These are phyloP conservation scores for Amphicarpaea edgeworthii DNA, from an alignment of 306 rosid genomes.

Conservation along the genomic window DNA sequence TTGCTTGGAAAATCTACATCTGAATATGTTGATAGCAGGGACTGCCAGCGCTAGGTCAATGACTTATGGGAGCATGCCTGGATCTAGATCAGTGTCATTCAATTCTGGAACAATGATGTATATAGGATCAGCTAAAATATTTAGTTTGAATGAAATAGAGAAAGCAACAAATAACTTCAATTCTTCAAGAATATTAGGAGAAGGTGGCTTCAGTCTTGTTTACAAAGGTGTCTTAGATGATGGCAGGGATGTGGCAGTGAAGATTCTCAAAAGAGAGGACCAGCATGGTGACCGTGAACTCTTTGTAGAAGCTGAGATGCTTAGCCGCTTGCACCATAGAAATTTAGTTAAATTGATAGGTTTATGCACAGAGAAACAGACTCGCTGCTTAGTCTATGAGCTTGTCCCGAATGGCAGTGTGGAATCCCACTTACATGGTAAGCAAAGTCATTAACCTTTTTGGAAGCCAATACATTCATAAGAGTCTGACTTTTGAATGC, in stretches of 20 bases:
- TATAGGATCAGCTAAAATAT: conserved; percentile 75
- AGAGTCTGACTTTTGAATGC: conserved; percentile 20
- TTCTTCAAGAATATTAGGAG: conserved; percentile 81
- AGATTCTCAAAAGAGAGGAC: conserved; percentile 80
- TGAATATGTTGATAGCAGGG: conserved; percentile 50
- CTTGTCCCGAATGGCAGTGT: conserved; percentile 92
- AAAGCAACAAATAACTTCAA: conserved; percentile 77
- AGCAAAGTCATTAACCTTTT: background rate
- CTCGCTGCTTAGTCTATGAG: conserved; percentile 86
- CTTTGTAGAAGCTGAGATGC: conserved; percentile 92
- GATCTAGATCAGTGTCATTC: conserved; percentile 60
- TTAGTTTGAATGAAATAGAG: conserved; percentile 71
- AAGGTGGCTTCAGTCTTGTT: conserved; percentile 93
- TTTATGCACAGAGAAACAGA: conserved; percentile 72
- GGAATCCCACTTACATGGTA: conserved; percentile 93
- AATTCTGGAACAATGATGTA: conserved; percentile 60
- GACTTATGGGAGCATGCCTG: conserved; percentile 54
- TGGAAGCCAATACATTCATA: background rate
- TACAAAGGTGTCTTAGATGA: conserved; percentile 70
- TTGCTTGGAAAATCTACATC: background rate
- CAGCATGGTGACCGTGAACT: conserved; percentile 79
- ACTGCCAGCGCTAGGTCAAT: conserved; percentile 41
- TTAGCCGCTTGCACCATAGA: conserved; percentile 87
- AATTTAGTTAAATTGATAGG: conserved; percentile 86
- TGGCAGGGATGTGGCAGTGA: conserved; percentile 85